Evolutionary conservation across 257 asterid genomes (phyloP).

Genomic region (Anisodus tanguticus): DNA sequence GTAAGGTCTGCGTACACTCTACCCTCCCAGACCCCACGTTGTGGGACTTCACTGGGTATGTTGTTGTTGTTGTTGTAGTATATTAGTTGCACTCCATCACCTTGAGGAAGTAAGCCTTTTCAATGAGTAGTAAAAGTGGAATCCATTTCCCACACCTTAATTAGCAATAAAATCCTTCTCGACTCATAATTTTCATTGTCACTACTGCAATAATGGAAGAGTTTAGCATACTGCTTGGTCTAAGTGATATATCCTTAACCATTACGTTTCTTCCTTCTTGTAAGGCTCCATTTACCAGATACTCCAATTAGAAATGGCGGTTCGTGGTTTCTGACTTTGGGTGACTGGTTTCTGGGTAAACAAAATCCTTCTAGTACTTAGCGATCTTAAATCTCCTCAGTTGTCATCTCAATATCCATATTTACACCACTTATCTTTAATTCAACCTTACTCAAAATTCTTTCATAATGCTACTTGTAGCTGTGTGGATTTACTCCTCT

Average conservation of each 20-base stretch:
- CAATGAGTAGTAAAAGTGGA: background rate
- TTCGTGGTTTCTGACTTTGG: background rate
- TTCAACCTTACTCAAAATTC: background rate
- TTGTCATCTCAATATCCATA: background rate
- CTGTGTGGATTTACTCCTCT: background rate
- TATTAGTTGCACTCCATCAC: background rate
- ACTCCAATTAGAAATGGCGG: background rate
- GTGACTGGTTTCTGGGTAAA: background rate
- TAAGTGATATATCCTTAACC: background rate
- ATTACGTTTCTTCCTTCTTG: background rate
- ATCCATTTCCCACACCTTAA: background rate
- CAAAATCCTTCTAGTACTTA: background rate
- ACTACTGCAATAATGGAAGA: background rate
- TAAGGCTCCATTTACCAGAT: background rate
- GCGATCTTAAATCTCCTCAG: background rate
- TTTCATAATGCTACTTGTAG: background rate
- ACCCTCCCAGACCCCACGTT: no score
- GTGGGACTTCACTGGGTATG: no score
- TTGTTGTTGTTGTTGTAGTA: background rate
- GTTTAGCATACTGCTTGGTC: background rate
- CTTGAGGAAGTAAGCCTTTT: background rate
- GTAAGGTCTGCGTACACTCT: no score
- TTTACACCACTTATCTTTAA: background rate
- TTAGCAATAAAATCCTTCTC: background rate
- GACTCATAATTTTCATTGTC: background rate